These are phyloP conservation scores for Halteria grandinella DNA, from an alignment of 73 alveolate genomes.

Conservation along the genomic window DNA sequence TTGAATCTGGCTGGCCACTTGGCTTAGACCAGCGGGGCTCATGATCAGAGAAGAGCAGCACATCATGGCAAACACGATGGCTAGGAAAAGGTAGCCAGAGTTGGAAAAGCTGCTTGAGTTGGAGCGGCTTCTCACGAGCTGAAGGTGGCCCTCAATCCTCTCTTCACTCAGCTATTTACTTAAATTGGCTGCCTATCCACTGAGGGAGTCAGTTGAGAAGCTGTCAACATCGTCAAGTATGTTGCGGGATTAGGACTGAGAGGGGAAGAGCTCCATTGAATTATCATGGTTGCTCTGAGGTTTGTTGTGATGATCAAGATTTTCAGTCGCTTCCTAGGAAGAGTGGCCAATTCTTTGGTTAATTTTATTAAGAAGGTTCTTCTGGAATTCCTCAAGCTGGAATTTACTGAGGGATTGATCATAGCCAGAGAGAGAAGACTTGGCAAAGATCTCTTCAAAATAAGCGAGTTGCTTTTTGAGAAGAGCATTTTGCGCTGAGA, in stretches of 20 bases:
- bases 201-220: constrained; percentile 6
- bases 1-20: no score
- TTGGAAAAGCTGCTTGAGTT: constrained; percentile 24
- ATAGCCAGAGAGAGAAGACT: constrained; percentile 19
- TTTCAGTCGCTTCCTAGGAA: no score
- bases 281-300: no score
- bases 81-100: constrained; percentile 45
- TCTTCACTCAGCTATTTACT: no score
- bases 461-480: constrained; percentile 10
- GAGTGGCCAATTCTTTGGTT: constrained; percentile 8
- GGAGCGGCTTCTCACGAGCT: constrained; percentile 11
- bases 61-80: constrained; percentile 41
- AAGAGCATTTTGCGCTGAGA: constrained; percentile 19
- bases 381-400: constrained; percentile 18
- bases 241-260: no score
- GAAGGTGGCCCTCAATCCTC: no score
- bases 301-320: no score
- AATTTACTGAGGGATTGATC: constrained; percentile 1
- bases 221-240: constrained; percentile 3
- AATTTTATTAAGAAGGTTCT: constrained; percentile 15
- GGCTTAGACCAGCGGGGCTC: no score
- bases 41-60: constrained; percentile 33
- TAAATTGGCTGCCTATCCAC: background rate
- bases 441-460: constrained; percentile 45
- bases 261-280: no score